phyloP scores from a whole-genome alignment of 202 grass and related monocot species.

The Schoenoplectus triqueter region DNA sequence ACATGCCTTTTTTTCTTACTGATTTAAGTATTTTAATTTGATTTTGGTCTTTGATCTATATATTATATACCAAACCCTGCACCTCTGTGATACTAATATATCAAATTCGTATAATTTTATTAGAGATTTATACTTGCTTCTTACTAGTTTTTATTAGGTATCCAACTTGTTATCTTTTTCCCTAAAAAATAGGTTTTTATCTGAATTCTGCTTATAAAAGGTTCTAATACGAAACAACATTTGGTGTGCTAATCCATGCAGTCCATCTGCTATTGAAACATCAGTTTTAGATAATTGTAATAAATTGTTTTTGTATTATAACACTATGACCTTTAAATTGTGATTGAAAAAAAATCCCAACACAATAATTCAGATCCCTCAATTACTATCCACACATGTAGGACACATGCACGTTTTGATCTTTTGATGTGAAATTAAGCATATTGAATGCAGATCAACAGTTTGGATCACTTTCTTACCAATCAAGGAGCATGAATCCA shows the following conservation, averaged over 20 bases:
- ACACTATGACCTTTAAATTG: background rate
- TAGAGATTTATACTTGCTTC: too few relatives aligned
- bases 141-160: too few relatives aligned
- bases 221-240: too few relatives aligned
- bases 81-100: too few relatives aligned
- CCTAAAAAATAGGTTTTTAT: too few relatives aligned
- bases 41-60: background rate
- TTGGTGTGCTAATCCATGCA: too few relatives aligned
- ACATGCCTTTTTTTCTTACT: background rate
- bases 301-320: background rate
- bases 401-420: background rate
- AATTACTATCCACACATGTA: background rate
- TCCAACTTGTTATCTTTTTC: too few relatives aligned
- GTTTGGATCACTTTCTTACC: background rate
- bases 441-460: constrained; percentile 13
- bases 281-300: background rate
- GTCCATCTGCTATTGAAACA: background rate
- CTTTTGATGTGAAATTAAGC: background rate
- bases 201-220: too few relatives aligned
- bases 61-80: background rate
- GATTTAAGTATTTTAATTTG: background rate
- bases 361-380: background rate
- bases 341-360: too few relatives aligned
- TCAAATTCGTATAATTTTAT: too few relatives aligned
- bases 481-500: constrained; percentile 8